phyloP scores from a whole-genome alignment of 768 basidiomycete species.

The Cyathus striatus region DNA sequence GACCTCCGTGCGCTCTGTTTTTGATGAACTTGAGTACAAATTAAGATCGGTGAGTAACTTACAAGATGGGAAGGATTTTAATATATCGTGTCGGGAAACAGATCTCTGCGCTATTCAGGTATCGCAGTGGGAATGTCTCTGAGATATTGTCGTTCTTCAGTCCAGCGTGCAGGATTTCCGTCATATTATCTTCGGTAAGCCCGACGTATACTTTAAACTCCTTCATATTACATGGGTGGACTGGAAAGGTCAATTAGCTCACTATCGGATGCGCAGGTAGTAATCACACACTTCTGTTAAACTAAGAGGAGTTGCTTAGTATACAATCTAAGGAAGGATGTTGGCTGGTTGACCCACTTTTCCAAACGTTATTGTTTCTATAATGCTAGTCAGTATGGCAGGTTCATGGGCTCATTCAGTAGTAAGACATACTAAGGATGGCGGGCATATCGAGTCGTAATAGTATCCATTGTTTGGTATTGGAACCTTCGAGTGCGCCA shows the following conservation, averaged over 20 bases:
- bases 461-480: slow-evolving; percentile 65
- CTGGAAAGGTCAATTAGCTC: slow-evolving; percentile 28
- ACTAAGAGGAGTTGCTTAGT: slow-evolving; percentile 23
- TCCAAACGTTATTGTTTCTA: slow-evolving; percentile 75
- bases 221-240: slow-evolving; percentile 82
- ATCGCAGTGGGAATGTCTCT: slow-evolving; percentile 60
- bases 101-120: slow-evolving; percentile 52
- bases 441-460: slow-evolving; percentile 54
- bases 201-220: slow-evolving; percentile 75
- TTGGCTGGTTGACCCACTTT: slow-evolving; percentile 44
- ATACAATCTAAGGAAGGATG: slow-evolving; percentile 1
- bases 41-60: slow-evolving; percentile 16
- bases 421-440: slow-evolving; percentile 57
- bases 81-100: slow-evolving; percentile 62
- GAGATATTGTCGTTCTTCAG: slow-evolving; percentile 62
- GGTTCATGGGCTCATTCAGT: too few species aligned
- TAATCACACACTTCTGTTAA: slow-evolving; percentile 32
- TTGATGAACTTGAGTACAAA: too few species aligned
- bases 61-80: slow-evolving; percentile 76
- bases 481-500: slow-evolving; percentile 51
- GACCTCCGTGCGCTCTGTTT: too few species aligned
- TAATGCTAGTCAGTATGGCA: too few species aligned
- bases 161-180: slow-evolving; percentile 54
- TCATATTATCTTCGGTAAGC: slow-evolving; percentile 58
- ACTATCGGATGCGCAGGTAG: not conserved